These are phyloP conservation scores for Eutrema heterophyllum DNA, from an alignment of 345 rosid species.

Conservation along the genomic window DNA sequence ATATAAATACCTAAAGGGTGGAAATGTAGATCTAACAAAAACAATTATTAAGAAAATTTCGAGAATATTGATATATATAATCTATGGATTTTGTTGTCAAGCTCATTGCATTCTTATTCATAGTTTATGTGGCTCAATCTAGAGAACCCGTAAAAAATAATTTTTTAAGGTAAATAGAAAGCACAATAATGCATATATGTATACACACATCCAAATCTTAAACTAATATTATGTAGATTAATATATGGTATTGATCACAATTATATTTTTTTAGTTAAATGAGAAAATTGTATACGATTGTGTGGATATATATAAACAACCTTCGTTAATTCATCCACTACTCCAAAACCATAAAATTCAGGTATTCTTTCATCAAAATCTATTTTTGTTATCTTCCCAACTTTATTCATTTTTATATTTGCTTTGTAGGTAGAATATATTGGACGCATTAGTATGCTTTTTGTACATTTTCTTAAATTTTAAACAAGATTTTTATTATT, in stretches of 20 bases:
- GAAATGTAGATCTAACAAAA: too few species aligned
- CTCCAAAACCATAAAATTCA: constrained; percentile 7
- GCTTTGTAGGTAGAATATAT: not conserved
- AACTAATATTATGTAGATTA: too few species aligned
- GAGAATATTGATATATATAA: too few species aligned
- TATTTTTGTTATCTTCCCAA: not conserved
- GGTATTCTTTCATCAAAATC: not conserved
- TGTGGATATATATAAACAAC: constrained; percentile 12
- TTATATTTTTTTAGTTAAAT: not conserved
- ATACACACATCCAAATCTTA: too few species aligned
- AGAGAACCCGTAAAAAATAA: too few species aligned
- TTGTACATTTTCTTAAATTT: not conserved
- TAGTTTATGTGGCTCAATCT: too few species aligned
- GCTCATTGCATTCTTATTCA: too few species aligned
- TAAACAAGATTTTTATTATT: not conserved
- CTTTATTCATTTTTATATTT: not conserved
- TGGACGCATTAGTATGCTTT: not conserved
- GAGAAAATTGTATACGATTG: not conserved
- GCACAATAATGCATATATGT: too few species aligned
- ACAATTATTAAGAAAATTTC: too few species aligned
- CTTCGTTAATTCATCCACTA: constrained; percentile 4
- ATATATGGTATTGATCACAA: not conserved
- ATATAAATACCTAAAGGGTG: too few species aligned
- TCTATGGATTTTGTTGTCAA: too few species aligned
- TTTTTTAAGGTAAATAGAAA: too few species aligned